A percentile compares a stretch with the other conserved stretches of the same genome.
Evolutionary conservation across 352 stramenopile genomes (phyloP).

Genomic region (Globisporangium acanthophoron): DNA sequence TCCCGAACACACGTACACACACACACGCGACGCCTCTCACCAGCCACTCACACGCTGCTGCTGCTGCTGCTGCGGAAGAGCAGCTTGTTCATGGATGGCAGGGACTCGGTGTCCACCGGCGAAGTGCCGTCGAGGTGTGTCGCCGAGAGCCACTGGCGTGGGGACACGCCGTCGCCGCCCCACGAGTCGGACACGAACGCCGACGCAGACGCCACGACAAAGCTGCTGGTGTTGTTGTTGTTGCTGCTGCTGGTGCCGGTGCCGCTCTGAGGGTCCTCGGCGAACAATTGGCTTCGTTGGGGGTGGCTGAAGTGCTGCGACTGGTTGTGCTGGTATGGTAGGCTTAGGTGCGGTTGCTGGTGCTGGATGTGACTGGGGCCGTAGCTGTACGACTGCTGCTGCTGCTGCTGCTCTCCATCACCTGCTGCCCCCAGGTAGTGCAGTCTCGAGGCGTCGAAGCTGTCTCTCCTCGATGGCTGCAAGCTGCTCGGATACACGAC

Average conservation of each 20-base stretch:
- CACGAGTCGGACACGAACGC: slow-evolving; percentile 1
- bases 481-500: not conserved
- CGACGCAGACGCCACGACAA: not conserved
- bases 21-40: not conserved
- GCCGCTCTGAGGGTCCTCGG: not conserved
- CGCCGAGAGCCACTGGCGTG: slow-evolving; percentile 7
- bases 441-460: slow-evolving; percentile 2
- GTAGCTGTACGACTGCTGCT: slow-evolving; percentile 1
- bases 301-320: not conserved
- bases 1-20: not conserved
- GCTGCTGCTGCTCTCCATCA: slow-evolving; percentile 2
- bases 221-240: slow-evolving; percentile 1
- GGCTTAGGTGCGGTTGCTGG: not conserved
- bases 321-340: not conserved
- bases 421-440: not conserved
- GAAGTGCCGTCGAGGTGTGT: not conserved
- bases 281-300: not conserved
- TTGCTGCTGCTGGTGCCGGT: not conserved
- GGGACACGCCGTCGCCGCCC: slow-evolving; percentile 1
- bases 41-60: not conserved
- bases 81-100: slow-evolving; percentile 61
- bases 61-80: slow-evolving; percentile 29
- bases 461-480: not conserved
- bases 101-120: slow-evolving; percentile 27
- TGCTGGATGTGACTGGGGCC: not conserved